phyloP scores from a whole-genome alignment of 139 green algal genomes.

The Tetratostichococcus sp. region DNA sequence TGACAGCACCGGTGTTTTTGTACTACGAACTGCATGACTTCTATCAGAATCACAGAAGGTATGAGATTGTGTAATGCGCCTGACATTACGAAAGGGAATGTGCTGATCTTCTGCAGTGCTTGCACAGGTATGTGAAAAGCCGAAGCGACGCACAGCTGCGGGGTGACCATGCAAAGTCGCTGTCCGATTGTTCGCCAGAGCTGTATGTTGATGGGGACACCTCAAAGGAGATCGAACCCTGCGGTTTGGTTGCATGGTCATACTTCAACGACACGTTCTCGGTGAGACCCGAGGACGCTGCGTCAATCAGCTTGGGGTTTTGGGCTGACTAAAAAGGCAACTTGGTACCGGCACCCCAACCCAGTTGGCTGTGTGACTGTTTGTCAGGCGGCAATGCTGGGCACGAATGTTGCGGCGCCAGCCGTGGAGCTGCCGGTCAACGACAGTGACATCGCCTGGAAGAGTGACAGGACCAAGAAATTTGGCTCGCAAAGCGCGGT shows the following conservation, averaged over 20 bases:
- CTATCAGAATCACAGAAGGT: conserved; percentile 91
- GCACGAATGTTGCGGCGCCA: not conserved
- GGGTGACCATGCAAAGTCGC: not conserved
- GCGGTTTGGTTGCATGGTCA: conserved; percentile 4
- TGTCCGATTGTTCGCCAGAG: not conserved
- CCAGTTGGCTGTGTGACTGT: too few relatives aligned
- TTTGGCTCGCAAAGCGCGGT: conserved; percentile 50
- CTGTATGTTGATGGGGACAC: not conserved
- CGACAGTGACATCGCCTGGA: conserved; percentile 67
- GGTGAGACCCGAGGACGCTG: not conserved
- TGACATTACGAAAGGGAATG: not conserved
- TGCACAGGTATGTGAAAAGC: conserved; percentile 6
- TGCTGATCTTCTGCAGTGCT: too few relatives aligned
- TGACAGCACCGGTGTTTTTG: conserved; percentile 61
- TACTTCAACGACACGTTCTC: conserved; percentile 7
- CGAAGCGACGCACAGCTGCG: conserved; percentile 7
- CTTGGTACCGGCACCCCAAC: too few relatives aligned
- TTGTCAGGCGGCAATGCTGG: not conserved
- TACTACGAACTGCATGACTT: conserved; percentile 88
- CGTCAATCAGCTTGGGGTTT: too few relatives aligned
- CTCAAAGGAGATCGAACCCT: not conserved
- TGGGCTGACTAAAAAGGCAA: too few relatives aligned
- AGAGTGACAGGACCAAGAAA: conserved; percentile 52
- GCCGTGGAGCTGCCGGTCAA: conserved; percentile 10
- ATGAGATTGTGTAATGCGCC: too few relatives aligned